phyloP scores from a whole-genome alignment of 2,329 filamentous ascomycete genomes.

The Cryphonectria radicalis region DNA sequence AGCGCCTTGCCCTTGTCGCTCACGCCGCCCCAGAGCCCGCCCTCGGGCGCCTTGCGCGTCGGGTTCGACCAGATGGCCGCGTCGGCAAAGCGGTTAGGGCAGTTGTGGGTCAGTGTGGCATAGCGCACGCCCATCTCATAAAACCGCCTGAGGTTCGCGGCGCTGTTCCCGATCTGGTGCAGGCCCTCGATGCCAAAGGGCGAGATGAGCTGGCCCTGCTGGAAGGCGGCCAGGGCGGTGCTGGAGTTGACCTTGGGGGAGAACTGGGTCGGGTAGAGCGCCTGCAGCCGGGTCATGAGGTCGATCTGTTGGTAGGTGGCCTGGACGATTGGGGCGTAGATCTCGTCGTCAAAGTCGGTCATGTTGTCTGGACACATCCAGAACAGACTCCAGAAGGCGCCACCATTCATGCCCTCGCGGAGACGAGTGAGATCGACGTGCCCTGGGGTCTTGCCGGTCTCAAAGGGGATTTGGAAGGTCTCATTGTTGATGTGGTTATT shows the following conservation, averaged over 20 bases:
- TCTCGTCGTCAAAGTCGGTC: conserved; percentile 64
- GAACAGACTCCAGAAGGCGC: conserved; percentile 93
- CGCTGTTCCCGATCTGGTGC: conserved; percentile 89
- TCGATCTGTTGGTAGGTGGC: conserved; percentile 78
- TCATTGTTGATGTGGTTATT: conserved; percentile 77
- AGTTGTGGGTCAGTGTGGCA: conserved; percentile 89
- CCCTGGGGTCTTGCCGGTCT: conserved; percentile 66
- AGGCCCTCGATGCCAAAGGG: conserved; percentile 84
- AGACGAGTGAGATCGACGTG: conserved; percentile 84
- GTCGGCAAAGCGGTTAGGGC: conserved; percentile 88
- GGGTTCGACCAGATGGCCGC: conserved; percentile 70
- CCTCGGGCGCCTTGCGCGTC: conserved; percentile 44
- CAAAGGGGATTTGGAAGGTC: conserved; percentile 76
- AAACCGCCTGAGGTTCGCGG: conserved; percentile 75
- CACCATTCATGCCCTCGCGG: conserved; percentile 71
- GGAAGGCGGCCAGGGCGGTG: conserved; percentile 65
- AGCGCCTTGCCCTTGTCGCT: conserved; percentile 70
- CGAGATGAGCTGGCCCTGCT: conserved; percentile 69
- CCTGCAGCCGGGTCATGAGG: conserved; percentile 66
- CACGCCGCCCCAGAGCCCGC: conserved; percentile 72
- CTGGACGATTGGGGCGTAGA: conserved; percentile 50
- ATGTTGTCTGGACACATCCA: conserved; percentile 75
- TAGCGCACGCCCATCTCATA: conserved; percentile 83
- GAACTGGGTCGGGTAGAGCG: conserved; percentile 70
- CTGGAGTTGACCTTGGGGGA: conserved; percentile 65